These are phyloP conservation scores for Claviceps spartinae DNA, from an alignment of 2,329 filamentous ascomycete species.

Conservation along the genomic window DNA sequence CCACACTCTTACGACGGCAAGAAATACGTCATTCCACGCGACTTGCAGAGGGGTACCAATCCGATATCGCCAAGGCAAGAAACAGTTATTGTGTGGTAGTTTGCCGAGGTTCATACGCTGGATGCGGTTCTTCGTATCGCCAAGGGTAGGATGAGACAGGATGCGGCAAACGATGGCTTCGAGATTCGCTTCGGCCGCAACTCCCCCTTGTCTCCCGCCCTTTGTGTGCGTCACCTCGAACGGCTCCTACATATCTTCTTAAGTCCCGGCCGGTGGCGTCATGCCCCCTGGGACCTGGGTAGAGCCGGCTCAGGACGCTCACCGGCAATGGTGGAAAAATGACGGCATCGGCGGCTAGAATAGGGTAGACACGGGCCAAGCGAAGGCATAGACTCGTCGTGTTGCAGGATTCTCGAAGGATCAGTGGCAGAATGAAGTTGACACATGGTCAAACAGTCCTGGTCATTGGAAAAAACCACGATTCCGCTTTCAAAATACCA, in stretches of 20 bases:
- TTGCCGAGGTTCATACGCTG: slow-evolving; percentile 79
- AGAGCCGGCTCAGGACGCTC: slow-evolving; percentile 69
- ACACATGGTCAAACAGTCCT: slow-evolving; percentile 13
- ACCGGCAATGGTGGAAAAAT: slow-evolving; percentile 61
- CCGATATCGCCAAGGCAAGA: slow-evolving; percentile 50
- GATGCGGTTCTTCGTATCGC: slow-evolving; percentile 54
- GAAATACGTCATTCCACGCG: slow-evolving; percentile 51
- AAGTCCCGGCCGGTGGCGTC: slow-evolving; percentile 73
- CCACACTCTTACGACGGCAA: slow-evolving; percentile 28
- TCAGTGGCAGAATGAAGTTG: slow-evolving; percentile 25
- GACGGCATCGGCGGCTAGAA: slow-evolving; percentile 59
- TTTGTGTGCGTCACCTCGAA: slow-evolving; percentile 74
- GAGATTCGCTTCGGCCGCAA: slow-evolving; percentile 69
- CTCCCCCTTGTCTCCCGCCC: slow-evolving; percentile 63
- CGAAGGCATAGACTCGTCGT: slow-evolving; percentile 57
- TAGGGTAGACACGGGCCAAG: slow-evolving; percentile 58
- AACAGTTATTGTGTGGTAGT: slow-evolving; percentile 74
- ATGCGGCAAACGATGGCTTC: slow-evolving; percentile 55
- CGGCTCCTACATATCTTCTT: slow-evolving; percentile 43
- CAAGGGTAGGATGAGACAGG: slow-evolving; percentile 53
- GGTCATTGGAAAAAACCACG: too few relatives aligned
- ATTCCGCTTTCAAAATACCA: too few relatives aligned
- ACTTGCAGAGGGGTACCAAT: slow-evolving; percentile 63
- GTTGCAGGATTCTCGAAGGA: slow-evolving; percentile 34
- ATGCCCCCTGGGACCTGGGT: slow-evolving; percentile 67